These are phyloP conservation scores for Lagenaria siceraria DNA, from an alignment of 306 rosid genomes.

Conservation along the genomic window DNA sequence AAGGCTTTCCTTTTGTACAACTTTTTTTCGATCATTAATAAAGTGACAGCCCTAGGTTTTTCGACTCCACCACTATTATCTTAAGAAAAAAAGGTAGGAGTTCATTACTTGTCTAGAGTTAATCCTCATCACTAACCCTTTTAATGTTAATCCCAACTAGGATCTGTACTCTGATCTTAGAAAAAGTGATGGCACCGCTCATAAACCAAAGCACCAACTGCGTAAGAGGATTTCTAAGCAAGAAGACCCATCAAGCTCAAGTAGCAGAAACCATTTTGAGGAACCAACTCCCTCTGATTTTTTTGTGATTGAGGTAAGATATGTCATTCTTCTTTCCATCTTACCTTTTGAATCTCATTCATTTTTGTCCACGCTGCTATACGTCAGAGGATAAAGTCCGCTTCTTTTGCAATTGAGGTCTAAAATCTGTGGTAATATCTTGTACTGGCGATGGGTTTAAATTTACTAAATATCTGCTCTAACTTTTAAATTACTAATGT, in stretches of 20 bases:
- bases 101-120: not conserved
- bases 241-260: slow-evolving; percentile 7
- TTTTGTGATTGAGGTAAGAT: slow-evolving; percentile 12
- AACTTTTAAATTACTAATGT: not conserved
- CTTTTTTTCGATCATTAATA: not conserved
- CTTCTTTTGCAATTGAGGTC: not conserved
- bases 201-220: slow-evolving; percentile 8
- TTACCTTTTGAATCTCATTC: not conserved
- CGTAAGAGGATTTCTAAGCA: slow-evolving; percentile 11
- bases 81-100: not conserved
- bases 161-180: slow-evolving; percentile 7
- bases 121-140: not conserved
- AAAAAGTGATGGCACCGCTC: slow-evolving; percentile 4
- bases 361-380: slow-evolving; percentile 10
- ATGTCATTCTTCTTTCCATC: not conserved
- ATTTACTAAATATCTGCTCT: not conserved
- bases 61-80: not conserved
- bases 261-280: slow-evolving; percentile 9
- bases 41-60: not conserved
- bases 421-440: not conserved
- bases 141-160: slow-evolving; percentile 8
- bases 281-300: slow-evolving; percentile 15
- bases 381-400: not conserved
- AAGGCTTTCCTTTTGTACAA: not conserved
- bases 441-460: not conserved